Conservation (phyloP, 768 basidiomycete species). For the Obba rivulosa region DNA sequence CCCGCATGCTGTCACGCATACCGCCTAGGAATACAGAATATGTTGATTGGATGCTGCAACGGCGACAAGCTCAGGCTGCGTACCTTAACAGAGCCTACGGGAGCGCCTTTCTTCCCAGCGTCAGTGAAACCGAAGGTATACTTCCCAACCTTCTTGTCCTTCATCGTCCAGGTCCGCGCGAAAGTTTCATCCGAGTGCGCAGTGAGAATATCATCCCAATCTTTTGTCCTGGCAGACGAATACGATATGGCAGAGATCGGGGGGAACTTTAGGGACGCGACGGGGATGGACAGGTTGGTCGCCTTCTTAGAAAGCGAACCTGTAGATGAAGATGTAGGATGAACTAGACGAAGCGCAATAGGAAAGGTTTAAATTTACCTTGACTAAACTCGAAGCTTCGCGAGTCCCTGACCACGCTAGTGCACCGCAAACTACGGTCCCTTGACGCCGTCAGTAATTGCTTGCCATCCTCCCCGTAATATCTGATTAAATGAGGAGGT, state of each 20-base stretch:
- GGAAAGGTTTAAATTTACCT: slow-evolving; percentile 41
- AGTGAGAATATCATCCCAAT: slow-evolving; percentile 98
- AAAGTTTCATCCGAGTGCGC: slow-evolving; percentile 78
- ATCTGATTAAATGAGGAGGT: slow-evolving; percentile 88
- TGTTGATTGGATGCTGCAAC: background rate
- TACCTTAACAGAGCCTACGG: slow-evolving; percentile 70
- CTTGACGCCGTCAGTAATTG: slow-evolving; percentile 83
- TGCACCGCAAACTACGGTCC: slow-evolving; percentile 85
- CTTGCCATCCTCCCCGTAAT: slow-evolving; percentile 97
- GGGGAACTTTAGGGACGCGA: slow-evolving; percentile 81
- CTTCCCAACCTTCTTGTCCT: slow-evolving; percentile 76
- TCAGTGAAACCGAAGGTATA: slow-evolving; percentile 56
- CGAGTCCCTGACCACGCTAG: slow-evolving; percentile 92
- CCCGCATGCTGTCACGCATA: slow-evolving; percentile 90
- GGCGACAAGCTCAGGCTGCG: slow-evolving; percentile 2
- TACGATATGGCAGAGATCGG: slow-evolving; percentile 73
- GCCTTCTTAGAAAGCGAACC: slow-evolving; percentile 85
- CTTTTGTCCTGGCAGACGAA: slow-evolving; percentile 77
- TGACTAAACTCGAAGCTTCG: slow-evolving; percentile 93
- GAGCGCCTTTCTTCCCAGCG: slow-evolving; percentile 41
- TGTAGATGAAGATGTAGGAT: slow-evolving; percentile 23
- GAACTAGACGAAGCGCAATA: background rate
- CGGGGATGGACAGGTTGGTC: slow-evolving; percentile 66
- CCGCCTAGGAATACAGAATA: slow-evolving; percentile 41
- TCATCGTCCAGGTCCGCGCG: slow-evolving; percentile 85